phyloP scores from a whole-genome alignment of 306 rosid species.

The Fragaria iinumae region DNA sequence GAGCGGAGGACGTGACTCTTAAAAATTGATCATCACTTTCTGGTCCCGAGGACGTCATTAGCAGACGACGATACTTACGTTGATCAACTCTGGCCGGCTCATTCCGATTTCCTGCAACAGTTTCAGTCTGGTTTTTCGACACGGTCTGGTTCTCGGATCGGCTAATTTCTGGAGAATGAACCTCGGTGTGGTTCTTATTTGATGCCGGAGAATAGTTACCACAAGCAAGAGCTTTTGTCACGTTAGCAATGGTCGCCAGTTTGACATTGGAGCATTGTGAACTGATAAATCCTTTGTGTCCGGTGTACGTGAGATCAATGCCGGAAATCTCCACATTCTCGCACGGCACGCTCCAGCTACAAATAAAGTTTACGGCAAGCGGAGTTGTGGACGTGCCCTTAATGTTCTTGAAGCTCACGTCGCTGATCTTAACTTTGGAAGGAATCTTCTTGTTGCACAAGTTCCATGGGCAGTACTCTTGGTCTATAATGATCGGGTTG shows the following conservation, averaged over 20 bases:
- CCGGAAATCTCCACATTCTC: not conserved
- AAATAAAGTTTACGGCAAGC: not conserved
- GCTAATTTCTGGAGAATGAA: not conserved
- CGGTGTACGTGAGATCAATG: not conserved
- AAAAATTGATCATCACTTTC: no score
- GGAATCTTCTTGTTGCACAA: not conserved
- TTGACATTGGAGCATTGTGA: not conserved
- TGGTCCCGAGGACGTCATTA: not conserved
- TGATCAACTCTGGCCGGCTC: not conserved
- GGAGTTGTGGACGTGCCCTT: not conserved
- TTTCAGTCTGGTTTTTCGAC: not conserved
- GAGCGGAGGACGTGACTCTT: no score
- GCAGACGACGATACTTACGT: not conserved
- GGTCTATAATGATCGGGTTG: conserved; percentile 1
- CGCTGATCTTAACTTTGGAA: not conserved
- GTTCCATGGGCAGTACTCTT: conserved; percentile 1
- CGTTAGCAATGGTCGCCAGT: not conserved
- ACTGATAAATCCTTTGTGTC: not conserved
- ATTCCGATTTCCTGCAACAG: not conserved
- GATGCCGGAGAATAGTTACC: not conserved
- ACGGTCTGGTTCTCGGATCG: not conserved
- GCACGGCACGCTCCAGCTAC: not conserved
- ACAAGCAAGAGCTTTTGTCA: not conserved
- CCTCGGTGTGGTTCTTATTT: not conserved
- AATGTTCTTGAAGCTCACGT: not conserved